These are phyloP conservation scores for Phytophthora constricta DNA, from an alignment of 352 stramenopile species.

Conservation along the genomic window DNA sequence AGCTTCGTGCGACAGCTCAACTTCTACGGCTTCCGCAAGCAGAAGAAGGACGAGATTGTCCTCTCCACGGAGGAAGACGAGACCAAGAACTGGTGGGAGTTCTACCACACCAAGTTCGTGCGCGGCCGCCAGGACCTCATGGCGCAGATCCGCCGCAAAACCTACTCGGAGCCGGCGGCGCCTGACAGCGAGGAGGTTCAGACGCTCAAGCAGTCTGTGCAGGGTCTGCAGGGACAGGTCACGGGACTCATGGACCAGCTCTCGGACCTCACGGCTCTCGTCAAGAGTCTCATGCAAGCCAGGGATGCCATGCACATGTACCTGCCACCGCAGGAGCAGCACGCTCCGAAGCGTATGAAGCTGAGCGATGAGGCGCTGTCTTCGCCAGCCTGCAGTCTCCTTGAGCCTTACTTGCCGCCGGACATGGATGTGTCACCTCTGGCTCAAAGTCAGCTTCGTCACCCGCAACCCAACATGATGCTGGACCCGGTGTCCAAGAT, in stretches of 20 bases:
- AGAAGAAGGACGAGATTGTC: constrained; percentile 91
- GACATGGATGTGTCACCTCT: constrained; percentile 36
- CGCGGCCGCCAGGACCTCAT: constrained; percentile 84
- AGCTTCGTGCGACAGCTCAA: constrained; percentile 94
- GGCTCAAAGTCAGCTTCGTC: not conserved
- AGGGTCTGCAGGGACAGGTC: constrained; percentile 76
- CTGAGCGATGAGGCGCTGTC: constrained; percentile 24
- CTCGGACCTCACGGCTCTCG: constrained; percentile 71
- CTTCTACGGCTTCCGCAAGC: constrained; percentile 95
- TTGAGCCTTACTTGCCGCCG: constrained; percentile 28
- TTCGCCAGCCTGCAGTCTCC: constrained; percentile 12
- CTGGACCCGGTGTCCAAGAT: constrained; percentile 53
- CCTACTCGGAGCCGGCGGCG: constrained; percentile 82
- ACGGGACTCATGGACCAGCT: constrained; percentile 82
- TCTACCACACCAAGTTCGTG: constrained; percentile 92
- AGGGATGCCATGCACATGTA: constrained; percentile 29
- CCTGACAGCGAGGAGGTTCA: constrained; percentile 81
- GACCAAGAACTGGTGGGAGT: constrained; percentile 91
- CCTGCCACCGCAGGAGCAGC: constrained; percentile 5
- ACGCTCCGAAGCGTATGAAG: constrained; percentile 59
- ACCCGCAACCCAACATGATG: constrained; percentile 35
- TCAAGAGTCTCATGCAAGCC: constrained; percentile 75
- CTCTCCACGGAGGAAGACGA: constrained; percentile 77
- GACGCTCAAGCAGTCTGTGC: constrained; percentile 74
- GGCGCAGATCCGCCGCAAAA: constrained; percentile 87